Evolutionary conservation across 2,329 filamentous ascomycete species (phyloP).

Genomic region (Aureobasidium subglaciale): DNA sequence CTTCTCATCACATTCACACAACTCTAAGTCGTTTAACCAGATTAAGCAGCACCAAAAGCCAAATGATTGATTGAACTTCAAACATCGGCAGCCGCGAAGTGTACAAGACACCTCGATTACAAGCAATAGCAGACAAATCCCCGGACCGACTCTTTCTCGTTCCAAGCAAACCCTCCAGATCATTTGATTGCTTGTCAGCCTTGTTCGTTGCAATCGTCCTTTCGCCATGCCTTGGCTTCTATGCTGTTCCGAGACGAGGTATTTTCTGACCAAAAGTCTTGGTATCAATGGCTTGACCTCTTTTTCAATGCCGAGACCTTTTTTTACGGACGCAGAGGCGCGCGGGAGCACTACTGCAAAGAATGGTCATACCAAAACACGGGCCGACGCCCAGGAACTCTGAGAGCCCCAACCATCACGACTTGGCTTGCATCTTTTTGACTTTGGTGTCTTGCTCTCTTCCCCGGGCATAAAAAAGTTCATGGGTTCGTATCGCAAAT

Average conservation of each 20-base stretch:
- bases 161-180: not conserved
- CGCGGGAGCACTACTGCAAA: not conserved
- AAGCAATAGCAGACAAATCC: not conserved
- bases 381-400: not conserved
- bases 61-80: not conserved
- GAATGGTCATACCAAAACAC: conserved; percentile 7
- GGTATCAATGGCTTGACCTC: not conserved
- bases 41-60: not conserved
- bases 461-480: conserved; percentile 1
- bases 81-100: not conserved
- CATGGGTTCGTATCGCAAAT: not conserved
- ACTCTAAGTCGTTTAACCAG: conserved; percentile 3
- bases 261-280: conserved; percentile 2
- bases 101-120: not conserved
- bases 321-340: not conserved
- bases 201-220: not conserved
- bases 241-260: not conserved
- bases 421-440: not conserved
- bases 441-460: too few species aligned
- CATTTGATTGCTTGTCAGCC: not conserved
- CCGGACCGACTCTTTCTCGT: not conserved
- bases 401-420: not conserved
- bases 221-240: not conserved
- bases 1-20: not conserved
- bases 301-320: not conserved